Conservation (phyloP, 2,329 filamentous ascomycete species). For the Fusarium coicis region DNA sequence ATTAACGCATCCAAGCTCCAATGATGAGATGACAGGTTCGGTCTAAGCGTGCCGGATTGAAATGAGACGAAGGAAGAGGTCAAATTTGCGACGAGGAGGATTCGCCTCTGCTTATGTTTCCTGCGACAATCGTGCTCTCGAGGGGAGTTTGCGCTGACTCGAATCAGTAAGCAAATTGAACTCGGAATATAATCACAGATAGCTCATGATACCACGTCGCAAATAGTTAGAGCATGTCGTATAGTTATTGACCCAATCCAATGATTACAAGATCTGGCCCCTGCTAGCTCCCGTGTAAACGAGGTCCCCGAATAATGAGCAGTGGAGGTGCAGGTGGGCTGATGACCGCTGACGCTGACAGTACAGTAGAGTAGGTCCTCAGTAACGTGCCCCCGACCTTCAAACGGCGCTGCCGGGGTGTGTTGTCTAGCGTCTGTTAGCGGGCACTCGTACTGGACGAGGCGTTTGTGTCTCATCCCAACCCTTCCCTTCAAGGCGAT, state of each 20-base stretch:
- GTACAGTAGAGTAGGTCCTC: background rate
- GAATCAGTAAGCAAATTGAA: background rate
- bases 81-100: background rate
- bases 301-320: constrained; percentile 14
- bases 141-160: background rate
- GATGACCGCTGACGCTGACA: background rate
- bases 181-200: constrained; percentile 6
- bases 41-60: constrained; percentile 9
- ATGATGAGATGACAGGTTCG: background rate
- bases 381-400: constrained; percentile 16
- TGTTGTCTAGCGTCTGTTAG: background rate
- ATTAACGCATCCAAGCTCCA: constrained; percentile 1
- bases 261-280: constrained; percentile 3
- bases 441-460: background rate
- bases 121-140: background rate
- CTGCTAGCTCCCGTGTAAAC: constrained; percentile 29
- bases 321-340: constrained; percentile 8
- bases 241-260: background rate
- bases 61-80: constrained; percentile 11
- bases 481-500: constrained; percentile 9
- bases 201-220: constrained; percentile 5
- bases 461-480: constrained; percentile 21
- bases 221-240: constrained; percentile 7
- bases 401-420: constrained; percentile 4
- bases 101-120: background rate